Evolutionary conservation across 1,284 basidiomycete species (phyloP), one percentile per base, ranked within the genome.

Genomic region (Puccinia coronata): DNA sequence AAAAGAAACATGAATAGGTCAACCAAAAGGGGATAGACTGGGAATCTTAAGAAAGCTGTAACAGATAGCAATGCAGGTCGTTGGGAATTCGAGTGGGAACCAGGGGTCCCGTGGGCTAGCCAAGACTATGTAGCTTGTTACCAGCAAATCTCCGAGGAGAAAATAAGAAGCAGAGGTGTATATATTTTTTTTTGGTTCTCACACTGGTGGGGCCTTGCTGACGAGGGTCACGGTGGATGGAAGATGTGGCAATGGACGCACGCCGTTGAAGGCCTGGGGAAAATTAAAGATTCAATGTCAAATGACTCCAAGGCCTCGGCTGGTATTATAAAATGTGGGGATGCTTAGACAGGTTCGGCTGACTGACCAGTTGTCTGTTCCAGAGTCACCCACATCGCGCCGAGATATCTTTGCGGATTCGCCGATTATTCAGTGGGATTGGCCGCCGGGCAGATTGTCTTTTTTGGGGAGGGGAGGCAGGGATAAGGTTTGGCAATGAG

Each of bases 311-410:
- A n/a, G n/a, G n/a, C n/a, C n/a, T n/a, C 41, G 23, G 23, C 23
- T 3, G 28, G 70, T 14, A 11, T 49, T 31, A 23, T 31, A 25
- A 39, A 28, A 39, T 41, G 18, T 18, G 11, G 41, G 51, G 23
- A 23, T 6, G n/a, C n/a, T 43, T 28, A n/a, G 43, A 28, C 2
- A 53, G 70, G 16, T 43, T 51, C 9, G 34, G 70, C 3, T 34
- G 70, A 73, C 70, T 73, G 51, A 73, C 70, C 70, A 20, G 51
- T 73, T 47, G 67, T 69, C 51, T 73, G 70, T 31, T 73, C 70
- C 18, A 73, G n/a, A 55, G 70, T 73, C 28, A 73, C 53, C 70
- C 70, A 73, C 70, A 73, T 73, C 16, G 25, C 47, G 23, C 65
- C 65, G 31, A 69, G 28, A 16, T 31, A 34, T 59, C 12, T 34